Evolutionary conservation across 2,329 filamentous ascomycete genomes (phyloP), one percentile per base, ranked within the genome.

Genomic region (Pseudogymnoascus sp.): DNA sequence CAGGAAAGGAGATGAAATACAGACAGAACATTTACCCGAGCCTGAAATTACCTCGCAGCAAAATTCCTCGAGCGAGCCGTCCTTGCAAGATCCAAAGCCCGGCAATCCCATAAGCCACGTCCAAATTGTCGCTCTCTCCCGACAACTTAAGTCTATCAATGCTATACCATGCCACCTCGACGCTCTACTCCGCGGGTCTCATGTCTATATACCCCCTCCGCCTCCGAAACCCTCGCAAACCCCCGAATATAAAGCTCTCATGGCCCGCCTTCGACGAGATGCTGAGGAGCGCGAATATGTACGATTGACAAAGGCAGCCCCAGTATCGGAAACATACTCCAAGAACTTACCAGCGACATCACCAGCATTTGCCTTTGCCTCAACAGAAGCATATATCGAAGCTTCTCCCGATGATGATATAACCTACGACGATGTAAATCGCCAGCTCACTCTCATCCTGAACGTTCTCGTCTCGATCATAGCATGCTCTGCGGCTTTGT

Each of bases 391-490:
- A 25, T 81, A 81, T 62, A 69, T 77, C 5, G 58, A 66, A 15
- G 64, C 72, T 60, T 57, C 66, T 6, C 79, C 80, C 62, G 77
- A 83, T 65, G 88, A 90, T 64, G 85, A 87, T 1, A 76, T 88
- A 2, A 86, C 85, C 2, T 86, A 86, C 65, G 81, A 82, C 36
- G 89, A 94, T 63, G 79, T 94, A 1, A 88, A 93, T 71, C 81
- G 89, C n/a, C 90, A 94, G 69, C 76, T 94, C 61, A 86, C 89
- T 41, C 78, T 97, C 6, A 91, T 97, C 59, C 80, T 96, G 68
- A 99, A 97, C 72, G 91, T 97, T 58, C 76, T 97, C 38, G 80
- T 96, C 60, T 96, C 90, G 59, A 89, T 97, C 60, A 77, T 93
- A 2, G 90, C 92, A 47, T 89, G 88, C 58, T 88, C 85, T 2